Evolutionary conservation across 371 early-diverging fungal genomes (phyloP).

Genomic region (Lichtheimia corymbifera): DNA sequence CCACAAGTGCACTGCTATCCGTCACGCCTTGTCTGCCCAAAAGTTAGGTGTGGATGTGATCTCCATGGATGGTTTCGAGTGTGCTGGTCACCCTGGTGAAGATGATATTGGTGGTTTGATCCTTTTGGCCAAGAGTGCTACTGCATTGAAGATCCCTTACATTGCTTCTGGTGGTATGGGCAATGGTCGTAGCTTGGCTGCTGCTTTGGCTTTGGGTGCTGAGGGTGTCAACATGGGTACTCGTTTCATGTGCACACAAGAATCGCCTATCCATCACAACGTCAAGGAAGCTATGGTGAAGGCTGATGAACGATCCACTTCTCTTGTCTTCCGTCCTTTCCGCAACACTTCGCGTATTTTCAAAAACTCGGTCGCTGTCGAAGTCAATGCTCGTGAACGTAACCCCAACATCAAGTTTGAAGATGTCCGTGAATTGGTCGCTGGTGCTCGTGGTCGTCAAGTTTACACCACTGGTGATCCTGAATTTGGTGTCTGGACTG

Average conservation of each 20-base stretch:
- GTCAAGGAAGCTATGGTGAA: constrained; percentile 77
- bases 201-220: constrained; percentile 75
- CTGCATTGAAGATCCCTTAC: constrained; percentile 62
- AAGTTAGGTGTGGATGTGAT: constrained; percentile 63
- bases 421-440: constrained; percentile 69
- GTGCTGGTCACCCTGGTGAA: constrained; percentile 87
- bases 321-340: constrained; percentile 76
- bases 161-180: constrained; percentile 84
- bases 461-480: constrained; percentile 71
- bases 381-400: constrained; percentile 70
- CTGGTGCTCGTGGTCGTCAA: constrained; percentile 70
- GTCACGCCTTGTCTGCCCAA: constrained; percentile 73
- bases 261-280: constrained; percentile 72
- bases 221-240: constrained; percentile 78
- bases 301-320: constrained; percentile 68
- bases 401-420: constrained; percentile 63
- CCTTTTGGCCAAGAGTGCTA: constrained; percentile 71
- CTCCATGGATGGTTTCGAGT: constrained; percentile 82
- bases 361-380: constrained; percentile 70
- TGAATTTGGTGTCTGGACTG: constrained; percentile 78
- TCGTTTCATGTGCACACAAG: constrained; percentile 82
- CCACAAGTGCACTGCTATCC: constrained; percentile 79
- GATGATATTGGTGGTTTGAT: constrained; percentile 77
- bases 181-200: constrained; percentile 73
- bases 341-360: constrained; percentile 82